Conservation (phyloP, 2,329 filamentous ascomycete species). For the Lachnellula cervina region DNA sequence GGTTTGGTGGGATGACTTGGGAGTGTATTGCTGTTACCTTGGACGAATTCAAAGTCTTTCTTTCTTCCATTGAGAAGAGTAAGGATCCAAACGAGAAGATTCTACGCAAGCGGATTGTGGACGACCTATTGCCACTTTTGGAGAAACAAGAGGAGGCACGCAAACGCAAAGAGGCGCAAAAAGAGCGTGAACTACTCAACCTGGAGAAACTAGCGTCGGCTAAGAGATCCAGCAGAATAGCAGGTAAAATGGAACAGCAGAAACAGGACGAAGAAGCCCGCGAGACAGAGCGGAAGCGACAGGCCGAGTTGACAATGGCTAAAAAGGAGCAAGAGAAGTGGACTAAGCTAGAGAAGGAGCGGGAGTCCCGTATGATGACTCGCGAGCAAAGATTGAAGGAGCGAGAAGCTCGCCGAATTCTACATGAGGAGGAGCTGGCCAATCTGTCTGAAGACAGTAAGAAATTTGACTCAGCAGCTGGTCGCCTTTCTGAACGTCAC, state of each 20-base stretch:
- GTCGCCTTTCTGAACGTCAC: constrained; percentile 70
- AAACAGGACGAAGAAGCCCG: constrained; percentile 65
- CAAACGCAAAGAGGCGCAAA: constrained; percentile 62
- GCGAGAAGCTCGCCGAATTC: constrained; percentile 74
- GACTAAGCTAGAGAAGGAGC: constrained; percentile 60
- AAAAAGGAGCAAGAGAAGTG: constrained; percentile 62
- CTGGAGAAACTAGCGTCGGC: constrained; percentile 86
- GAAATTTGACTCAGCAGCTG: constrained; percentile 48
- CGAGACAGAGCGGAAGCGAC: constrained; percentile 64
- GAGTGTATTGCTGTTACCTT: constrained; percentile 84
- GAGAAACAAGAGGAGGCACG: constrained; percentile 72
- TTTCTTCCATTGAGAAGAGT: constrained; percentile 67
- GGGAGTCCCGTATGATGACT: constrained; percentile 75
- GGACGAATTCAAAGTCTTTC: constrained; percentile 67
- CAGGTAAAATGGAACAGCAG: constrained; percentile 73
- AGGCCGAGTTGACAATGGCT: constrained; percentile 59
- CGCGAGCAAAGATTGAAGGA: constrained; percentile 82
- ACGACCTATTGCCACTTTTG: constrained; percentile 78
- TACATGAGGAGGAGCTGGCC: constrained; percentile 78
- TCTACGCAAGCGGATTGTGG: constrained; percentile 64
- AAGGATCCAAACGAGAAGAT: constrained; percentile 82
- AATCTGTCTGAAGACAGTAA: constrained; percentile 73
- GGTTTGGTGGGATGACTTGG: constrained; percentile 76
- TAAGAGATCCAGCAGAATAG: constrained; percentile 87
- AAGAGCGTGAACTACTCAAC: constrained; percentile 74